Conservation (phyloP, 2,329 filamentous ascomycete genomes). For the Dothistroma pini region DNA sequence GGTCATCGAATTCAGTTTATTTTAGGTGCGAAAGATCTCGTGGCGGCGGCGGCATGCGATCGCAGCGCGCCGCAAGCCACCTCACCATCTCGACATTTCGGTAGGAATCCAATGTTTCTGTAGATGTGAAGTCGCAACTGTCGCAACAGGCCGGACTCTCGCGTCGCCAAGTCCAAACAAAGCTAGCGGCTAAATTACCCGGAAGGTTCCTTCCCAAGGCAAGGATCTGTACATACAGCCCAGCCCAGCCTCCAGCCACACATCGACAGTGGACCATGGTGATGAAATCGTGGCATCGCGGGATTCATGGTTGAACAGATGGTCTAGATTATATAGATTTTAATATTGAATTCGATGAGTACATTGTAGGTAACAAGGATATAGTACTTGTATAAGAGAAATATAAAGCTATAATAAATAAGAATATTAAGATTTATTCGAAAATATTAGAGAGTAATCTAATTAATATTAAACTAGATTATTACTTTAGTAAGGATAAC, state of each 20-base stretch:
- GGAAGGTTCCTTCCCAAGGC: neutral
- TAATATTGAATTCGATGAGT: no score
- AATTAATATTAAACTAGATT: no score
- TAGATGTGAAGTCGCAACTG: neutral
- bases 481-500: no score
- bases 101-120: neutral
- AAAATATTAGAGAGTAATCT: no score
- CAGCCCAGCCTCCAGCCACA: neutral
- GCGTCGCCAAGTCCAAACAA: neutral
- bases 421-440: no score
- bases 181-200: neutral
- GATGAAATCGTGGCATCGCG: neutral
- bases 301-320: no score
- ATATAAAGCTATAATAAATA: no score
- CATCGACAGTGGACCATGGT: neutral
- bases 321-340: no score
- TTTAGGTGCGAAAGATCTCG: neutral
- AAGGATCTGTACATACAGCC: no score
- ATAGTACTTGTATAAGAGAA: no score
- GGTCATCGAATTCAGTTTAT: slow-evolving; percentile 1
- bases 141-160: neutral
- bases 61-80: neutral
- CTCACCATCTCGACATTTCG: neutral
- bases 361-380: no score
- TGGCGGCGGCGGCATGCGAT: neutral